These are phyloP conservation scores for Beauveria sp. DNA, from an alignment of 2,329 filamentous ascomycete species.

Conservation along the genomic window DNA sequence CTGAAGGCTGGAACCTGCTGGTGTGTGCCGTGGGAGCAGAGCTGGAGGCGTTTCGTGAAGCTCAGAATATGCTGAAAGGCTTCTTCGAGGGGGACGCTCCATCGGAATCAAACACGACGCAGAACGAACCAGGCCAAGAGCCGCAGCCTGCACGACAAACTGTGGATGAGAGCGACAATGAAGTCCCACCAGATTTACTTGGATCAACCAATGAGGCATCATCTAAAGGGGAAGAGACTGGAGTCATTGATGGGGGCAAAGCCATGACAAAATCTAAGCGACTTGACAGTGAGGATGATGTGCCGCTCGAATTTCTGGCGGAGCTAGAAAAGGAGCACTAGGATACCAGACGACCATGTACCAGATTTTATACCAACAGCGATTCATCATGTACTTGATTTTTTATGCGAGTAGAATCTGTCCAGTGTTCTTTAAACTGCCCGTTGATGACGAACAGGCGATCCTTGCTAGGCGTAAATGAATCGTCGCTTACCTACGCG, in stretches of 20 bases:
- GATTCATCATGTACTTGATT: background rate
- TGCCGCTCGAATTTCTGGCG: conserved; percentile 45
- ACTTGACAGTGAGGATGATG: conserved; percentile 37
- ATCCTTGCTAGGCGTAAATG: background rate
- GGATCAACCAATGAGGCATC: conserved; percentile 25
- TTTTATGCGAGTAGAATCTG: background rate
- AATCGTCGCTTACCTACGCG: background rate
- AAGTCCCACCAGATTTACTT: conserved; percentile 24
- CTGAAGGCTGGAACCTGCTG: conserved; percentile 63
- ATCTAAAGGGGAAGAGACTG: conserved; percentile 6
- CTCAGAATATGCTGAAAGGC: conserved; percentile 44
- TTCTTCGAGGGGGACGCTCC: conserved; percentile 10
- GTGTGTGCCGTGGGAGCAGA: conserved; percentile 71
- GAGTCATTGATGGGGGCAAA: background rate
- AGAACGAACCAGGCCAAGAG: background rate
- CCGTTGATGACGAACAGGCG: too few relatives aligned
- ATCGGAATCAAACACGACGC: conserved; percentile 6
- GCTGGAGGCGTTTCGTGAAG: conserved; percentile 57
- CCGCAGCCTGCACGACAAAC: background rate
- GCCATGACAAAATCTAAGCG: background rate
- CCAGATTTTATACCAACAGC: background rate
- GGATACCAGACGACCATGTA: background rate
- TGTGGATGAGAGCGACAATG: conserved; percentile 18
- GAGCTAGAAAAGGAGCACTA: conserved; percentile 26
- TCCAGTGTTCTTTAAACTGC: background rate